Conservation (phyloP, 352 stramenopile genomes). For the Globisporangium spiculum region DNA sequence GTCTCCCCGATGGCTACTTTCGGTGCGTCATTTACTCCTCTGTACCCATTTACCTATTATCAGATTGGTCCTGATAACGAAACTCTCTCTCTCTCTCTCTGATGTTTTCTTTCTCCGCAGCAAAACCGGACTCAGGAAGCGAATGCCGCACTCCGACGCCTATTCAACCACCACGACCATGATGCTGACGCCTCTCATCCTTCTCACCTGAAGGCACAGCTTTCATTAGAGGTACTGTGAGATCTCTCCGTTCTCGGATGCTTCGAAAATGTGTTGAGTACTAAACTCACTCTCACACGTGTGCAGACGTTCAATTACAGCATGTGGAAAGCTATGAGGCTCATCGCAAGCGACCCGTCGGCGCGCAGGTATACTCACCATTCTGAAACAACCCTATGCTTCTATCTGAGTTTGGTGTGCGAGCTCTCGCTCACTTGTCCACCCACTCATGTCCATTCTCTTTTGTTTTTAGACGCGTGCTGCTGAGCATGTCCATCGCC, state of each 20-base stretch:
- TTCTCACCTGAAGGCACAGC: slow-evolving; percentile 21
- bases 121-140: slow-evolving; percentile 51
- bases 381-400: neutral
- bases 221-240: slow-evolving; percentile 12
- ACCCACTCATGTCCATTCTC: neutral
- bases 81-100: neutral
- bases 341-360: slow-evolving; percentile 33
- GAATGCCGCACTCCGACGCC: slow-evolving; percentile 23
- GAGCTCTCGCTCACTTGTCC: neutral
- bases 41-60: neutral
- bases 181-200: slow-evolving; percentile 6
- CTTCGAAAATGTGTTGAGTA: neutral
- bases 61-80: neutral
- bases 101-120: slow-evolving; percentile 17
- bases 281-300: neutral
- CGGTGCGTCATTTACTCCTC: slow-evolving; percentile 24
- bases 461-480: slow-evolving; percentile 29
- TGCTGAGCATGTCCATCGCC: slow-evolving; percentile 55
- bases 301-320: slow-evolving; percentile 32
- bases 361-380: slow-evolving; percentile 31
- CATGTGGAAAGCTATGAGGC: slow-evolving; percentile 31
- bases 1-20: slow-evolving; percentile 64
- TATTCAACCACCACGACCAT: slow-evolving; percentile 20
- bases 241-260: neutral
- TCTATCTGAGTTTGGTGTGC: neutral